Percentiles rank a stretch among this genome's conserved stretches.
Evolutionary conservation across 805 yeast species (phyloP).

Genomic region (Huiozyma sinensis): DNA sequence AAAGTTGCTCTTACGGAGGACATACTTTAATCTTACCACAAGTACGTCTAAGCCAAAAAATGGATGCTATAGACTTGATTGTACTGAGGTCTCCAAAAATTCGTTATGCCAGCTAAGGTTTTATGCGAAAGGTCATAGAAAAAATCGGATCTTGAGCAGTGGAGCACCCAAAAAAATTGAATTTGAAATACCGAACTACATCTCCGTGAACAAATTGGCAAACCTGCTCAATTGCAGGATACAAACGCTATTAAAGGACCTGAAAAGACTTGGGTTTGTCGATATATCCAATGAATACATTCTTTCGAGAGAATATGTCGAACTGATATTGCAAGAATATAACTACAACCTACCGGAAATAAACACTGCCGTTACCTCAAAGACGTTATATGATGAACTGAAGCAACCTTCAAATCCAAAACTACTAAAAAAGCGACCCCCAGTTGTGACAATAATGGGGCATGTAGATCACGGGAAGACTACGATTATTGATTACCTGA

Average conservation of each 20-base stretch:
- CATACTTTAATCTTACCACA: background rate
- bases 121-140: constrained; percentile 11
- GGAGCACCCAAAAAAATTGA: constrained; percentile 12
- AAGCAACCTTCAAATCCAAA: constrained; percentile 43
- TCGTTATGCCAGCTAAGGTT: constrained; percentile 1
- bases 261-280: constrained; percentile 65
- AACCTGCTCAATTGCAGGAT: constrained; percentile 57
- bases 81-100: background rate
- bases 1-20: too few relatives aligned
- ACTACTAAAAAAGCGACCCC: constrained; percentile 60
- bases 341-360: constrained; percentile 47
- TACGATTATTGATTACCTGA: constrained; percentile 74
- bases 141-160: constrained; percentile 2
- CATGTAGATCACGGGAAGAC: constrained; percentile 99
- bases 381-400: constrained; percentile 48
- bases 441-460: constrained; percentile 96
- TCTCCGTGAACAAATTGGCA: constrained; percentile 72
- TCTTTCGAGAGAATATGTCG: constrained; percentile 76
- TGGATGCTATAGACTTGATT: background rate
- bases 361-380: constrained; percentile 34
- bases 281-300: constrained; percentile 60
- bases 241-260: constrained; percentile 43
- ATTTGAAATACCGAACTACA: constrained; percentile 54
- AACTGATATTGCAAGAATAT: constrained; percentile 79
- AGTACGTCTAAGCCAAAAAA: background rate